Percentiles rank a stretch among this genome's conserved stretches.
These are phyloP conservation scores for Backusella psychrophila DNA, from an alignment of 192 early-diverging fungal genomes.

Conservation along the genomic window DNA sequence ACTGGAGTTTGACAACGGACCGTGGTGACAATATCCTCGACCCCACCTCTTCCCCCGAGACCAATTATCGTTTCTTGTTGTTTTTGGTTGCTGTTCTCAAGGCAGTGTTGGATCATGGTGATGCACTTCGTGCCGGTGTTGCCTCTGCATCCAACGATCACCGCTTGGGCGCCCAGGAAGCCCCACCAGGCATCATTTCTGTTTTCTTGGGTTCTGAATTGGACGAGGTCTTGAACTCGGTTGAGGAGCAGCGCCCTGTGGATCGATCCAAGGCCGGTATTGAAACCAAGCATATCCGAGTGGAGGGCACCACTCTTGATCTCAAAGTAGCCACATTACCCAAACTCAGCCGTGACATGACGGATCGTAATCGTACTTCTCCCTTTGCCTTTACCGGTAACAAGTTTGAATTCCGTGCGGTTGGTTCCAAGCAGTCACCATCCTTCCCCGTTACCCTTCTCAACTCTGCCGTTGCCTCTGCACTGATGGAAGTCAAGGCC, in stretches of 20 bases:
- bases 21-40: constrained; percentile 96
- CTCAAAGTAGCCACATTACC: constrained; percentile 94
- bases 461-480: constrained; percentile 88
- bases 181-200: constrained; percentile 95
- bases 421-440: constrained; percentile 96
- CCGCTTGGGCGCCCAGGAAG: constrained; percentile 96
- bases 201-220: constrained; percentile 96
- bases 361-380: constrained; percentile 99
- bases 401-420: constrained; percentile 99
- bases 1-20: constrained; percentile 96
- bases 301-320: constrained; percentile 92
- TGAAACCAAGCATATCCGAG: constrained; percentile 86
- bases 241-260: constrained; percentile 84
- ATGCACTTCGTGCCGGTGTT: constrained; percentile 87
- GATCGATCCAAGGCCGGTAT: constrained; percentile 72
- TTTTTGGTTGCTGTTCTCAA: constrained; percentile 91
- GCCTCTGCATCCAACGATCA: constrained; percentile 95
- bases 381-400: constrained; percentile 99
- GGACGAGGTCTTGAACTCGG: constrained; percentile 87
- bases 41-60: constrained; percentile 94
- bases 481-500: constrained; percentile 69
- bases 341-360: constrained; percentile 91
- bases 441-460: constrained; percentile 94
- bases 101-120: constrained; percentile 89
- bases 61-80: constrained; percentile 97